Evolutionary conservation across 306 rosid genomes (phyloP), one percentile per base, ranked within the genome.

Genomic region (Castanea crenata): DNA sequence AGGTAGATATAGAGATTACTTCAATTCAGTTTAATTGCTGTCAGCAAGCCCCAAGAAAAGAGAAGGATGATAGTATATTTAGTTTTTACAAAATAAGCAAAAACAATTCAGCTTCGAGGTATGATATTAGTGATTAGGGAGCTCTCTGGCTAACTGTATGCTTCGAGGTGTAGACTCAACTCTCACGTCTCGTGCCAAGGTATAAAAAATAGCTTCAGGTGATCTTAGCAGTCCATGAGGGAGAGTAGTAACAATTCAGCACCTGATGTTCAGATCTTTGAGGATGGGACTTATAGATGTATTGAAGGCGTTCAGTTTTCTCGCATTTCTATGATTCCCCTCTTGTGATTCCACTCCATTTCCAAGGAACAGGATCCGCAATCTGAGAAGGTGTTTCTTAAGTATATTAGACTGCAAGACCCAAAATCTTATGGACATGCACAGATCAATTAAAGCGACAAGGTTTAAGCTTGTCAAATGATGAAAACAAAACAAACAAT

Each of bases 301-400:
- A 21, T 21, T 21, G 23, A 21, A 86, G 94, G 99, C 70, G 97
- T 95, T 85, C 94, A 86, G 80, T 95, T 95, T 84, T 90, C 97
- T 0, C 93, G 85, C 72, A 92, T 90, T 97, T 91, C 99, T 14
- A 75, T 79, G 80, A 91, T 95, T 80, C n/a, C 99, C 98, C 52
- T 92, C 96, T 21, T 95, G 99, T 82, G 99, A 92, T 83, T 95
- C 92, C 85, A 75, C 97, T 65, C 98, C 99, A 20, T 90, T 95
- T 57, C 95, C 92, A 25, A 85, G 98, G 79, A 91, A 92, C 75
- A 92, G 99, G 99, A 79, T 88, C 44, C 98, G 97, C 0, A 81
- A 85, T 70, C 97, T 56, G 99, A 95, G 85, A 84, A 76, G 86
- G 75, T 88, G 71, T 83, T 92, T 79, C 78, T 49, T 20, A 97